Conservation (phyloP, 352 stramenopile species). For the Phytopythium chamaehyphon region DNA sequence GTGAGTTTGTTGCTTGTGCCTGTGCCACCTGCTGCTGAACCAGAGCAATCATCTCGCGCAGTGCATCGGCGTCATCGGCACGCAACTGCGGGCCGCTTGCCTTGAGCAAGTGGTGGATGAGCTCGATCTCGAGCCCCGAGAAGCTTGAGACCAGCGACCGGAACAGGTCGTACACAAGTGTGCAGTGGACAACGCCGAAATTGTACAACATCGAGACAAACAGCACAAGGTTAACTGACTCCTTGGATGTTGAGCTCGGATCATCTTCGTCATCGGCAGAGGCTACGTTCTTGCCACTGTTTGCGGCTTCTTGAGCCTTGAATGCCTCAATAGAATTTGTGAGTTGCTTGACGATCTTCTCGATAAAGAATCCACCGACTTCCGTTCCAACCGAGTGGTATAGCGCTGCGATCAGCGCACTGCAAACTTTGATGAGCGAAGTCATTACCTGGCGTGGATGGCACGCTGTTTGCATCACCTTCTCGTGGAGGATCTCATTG, state of each 20-base stretch:
- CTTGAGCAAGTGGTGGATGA: slow-evolving; percentile 86
- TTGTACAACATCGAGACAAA: slow-evolving; percentile 90
- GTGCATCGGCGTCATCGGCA: slow-evolving; percentile 73
- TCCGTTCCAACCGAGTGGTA: slow-evolving; percentile 79
- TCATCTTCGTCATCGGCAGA: slow-evolving; percentile 17
- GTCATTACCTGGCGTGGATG: slow-evolving; percentile 73
- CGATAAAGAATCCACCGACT: slow-evolving; percentile 77
- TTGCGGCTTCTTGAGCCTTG: slow-evolving; percentile 9
- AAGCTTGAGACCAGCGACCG: slow-evolving; percentile 75
- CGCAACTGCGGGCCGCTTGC: slow-evolving; percentile 78
- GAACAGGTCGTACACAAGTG: slow-evolving; percentile 91
- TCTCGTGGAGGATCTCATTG: slow-evolving; percentile 69
- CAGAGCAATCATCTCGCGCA: slow-evolving; percentile 82
- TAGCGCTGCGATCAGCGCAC: slow-evolving; percentile 59
- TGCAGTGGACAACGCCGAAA: slow-evolving; percentile 85
- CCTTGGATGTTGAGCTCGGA: slow-evolving; percentile 40
- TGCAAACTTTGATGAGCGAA: slow-evolving; percentile 70
- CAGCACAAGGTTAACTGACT: slow-evolving; percentile 79
- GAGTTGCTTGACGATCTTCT: slow-evolving; percentile 67
- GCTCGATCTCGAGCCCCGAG: slow-evolving; percentile 73
- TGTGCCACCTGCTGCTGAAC: slow-evolving; percentile 76
- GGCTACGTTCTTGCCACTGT: not conserved
- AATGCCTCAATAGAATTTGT: slow-evolving; percentile 38
- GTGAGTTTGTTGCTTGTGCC: slow-evolving; percentile 21
- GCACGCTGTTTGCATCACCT: slow-evolving; percentile 58